Conservation (phyloP, 768 basidiomycete genomes). For the Xerocomus brunneocitrinus region DNA sequence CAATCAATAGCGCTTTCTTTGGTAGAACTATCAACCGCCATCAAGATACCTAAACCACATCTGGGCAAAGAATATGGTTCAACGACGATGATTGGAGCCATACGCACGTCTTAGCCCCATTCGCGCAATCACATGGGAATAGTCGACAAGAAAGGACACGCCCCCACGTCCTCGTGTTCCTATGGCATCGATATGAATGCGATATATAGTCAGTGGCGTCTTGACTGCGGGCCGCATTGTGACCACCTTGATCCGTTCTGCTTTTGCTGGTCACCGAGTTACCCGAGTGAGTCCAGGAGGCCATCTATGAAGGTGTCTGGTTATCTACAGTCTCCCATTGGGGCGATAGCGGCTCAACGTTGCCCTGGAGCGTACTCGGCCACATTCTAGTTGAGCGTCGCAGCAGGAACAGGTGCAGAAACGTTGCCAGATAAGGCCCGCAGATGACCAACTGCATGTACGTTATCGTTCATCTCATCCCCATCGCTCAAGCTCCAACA, state of each 20-base stretch:
- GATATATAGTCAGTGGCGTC: constrained; percentile 34
- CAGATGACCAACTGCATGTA: constrained; percentile 35
- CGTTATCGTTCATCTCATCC: background rate
- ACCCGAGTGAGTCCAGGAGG: constrained; percentile 37
- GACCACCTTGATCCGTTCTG: constrained; percentile 19
- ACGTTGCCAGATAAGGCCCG: background rate
- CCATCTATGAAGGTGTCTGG: background rate
- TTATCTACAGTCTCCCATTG: background rate
- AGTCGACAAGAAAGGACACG: constrained; percentile 17
- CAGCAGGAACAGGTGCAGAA: background rate
- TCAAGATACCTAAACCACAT: background rate
- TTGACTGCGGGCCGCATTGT: background rate
- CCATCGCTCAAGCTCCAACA: background rate
- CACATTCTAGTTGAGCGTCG: background rate
- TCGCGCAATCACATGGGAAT: constrained; percentile 26
- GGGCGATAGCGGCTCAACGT: background rate
- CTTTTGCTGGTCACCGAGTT: constrained; percentile 42
- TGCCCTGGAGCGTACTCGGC: background rate
- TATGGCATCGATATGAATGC: constrained; percentile 53
- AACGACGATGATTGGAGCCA: constrained; percentile 57
- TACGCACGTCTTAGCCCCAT: constrained; percentile 48
- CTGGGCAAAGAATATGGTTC: constrained; percentile 45
- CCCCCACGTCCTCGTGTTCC: constrained; percentile 35
- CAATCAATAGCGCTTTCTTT: constrained; percentile 51
- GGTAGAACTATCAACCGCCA: constrained; percentile 40